Evolutionary conservation across 768 basidiomycete genomes (phyloP), one percentile per base, ranked within the genome.

Genomic region (Amanita rimosa): DNA sequence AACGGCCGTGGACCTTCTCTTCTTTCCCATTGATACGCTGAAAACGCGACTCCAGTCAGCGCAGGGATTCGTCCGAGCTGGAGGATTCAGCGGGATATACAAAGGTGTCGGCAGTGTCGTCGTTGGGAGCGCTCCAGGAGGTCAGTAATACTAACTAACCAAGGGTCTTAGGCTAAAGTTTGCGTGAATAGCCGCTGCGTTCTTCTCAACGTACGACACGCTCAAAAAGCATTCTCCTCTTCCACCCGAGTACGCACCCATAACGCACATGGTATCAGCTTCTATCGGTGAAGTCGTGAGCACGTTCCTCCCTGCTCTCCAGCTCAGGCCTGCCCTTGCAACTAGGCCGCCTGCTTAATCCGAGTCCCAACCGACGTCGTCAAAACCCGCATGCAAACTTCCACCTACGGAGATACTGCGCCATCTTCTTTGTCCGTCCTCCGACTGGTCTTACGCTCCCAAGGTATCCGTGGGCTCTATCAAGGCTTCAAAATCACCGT

Each of bases 291-390:
- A 81, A 76, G 68, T 79, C 58, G 79, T 78, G 61, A 50, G 71
- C 53, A 44, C 43, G 1, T 48, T 76, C 53, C 43, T 19, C 36
- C 49, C 42, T 51, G 22, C 36, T 47, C 38, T 52, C 47, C 41
- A 47, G 44, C 19, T 48, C 45, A 27, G 9, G 19, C 26, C 24
- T 49, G 14, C 22, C 29, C 37, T 24, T 27, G 17, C 19, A 10
- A 19, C 0, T 91, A 88, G 85, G 76, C 84, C 43, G 92, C 94
- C 29, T 98, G 94, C 62, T 69, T 95, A 46, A 77, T 98, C 44
- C 85, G 94, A 42, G 94, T 98, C 2, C 94, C 94, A 1, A 96
- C 94, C 0, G 95, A 97, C 62, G 85, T 98, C 26, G 85, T 97
- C 66, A 98, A 98, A 63, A 94, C 90, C 8, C 78, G 94, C 3